phyloP scores from a whole-genome alignment of 441 rosid genomes.

The Erodium moschatum region DNA sequence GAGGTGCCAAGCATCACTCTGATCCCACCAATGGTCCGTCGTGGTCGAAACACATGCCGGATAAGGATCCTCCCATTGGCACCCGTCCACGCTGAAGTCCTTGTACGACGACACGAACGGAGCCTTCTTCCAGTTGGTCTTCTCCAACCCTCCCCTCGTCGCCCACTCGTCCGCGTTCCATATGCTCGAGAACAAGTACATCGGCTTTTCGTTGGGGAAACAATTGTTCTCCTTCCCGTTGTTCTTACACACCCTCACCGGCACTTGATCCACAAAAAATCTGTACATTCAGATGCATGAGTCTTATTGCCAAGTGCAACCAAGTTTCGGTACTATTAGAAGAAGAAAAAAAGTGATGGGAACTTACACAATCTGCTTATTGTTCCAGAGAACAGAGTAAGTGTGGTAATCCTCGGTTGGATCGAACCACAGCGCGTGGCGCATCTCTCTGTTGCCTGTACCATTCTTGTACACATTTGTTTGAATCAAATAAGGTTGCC shows the following conservation, averaged over 20 bases:
- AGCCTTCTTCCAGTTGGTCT: constrained; percentile 58
- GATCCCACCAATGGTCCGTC: constrained; percentile 62
- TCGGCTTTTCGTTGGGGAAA: constrained; percentile 48
- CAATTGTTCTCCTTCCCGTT: constrained; percentile 34
- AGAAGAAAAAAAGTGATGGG: not conserved
- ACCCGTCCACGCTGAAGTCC: constrained; percentile 55
- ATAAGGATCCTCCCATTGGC: constrained; percentile 36
- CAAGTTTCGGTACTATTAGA: too few relatives aligned
- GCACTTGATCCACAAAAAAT: constrained; percentile 46
- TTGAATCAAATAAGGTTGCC: constrained; percentile 54
- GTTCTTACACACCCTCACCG: constrained; percentile 46
- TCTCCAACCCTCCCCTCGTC: constrained; percentile 55
- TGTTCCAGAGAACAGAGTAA: constrained; percentile 52
- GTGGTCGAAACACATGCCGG: constrained; percentile 42
- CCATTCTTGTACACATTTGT: constrained; percentile 57
- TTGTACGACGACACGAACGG: constrained; percentile 45
- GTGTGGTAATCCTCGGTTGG: constrained; percentile 40
- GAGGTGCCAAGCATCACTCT: constrained; percentile 43
- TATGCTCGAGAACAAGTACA: constrained; percentile 55
- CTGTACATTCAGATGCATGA: too few relatives aligned
- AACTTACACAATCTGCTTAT: constrained; percentile 52
- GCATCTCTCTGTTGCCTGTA: constrained; percentile 44
- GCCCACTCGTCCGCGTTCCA: constrained; percentile 74
- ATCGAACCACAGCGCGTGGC: constrained; percentile 53
- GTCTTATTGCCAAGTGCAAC: too few relatives aligned